phyloP scores from a whole-genome alignment of 1,139 yeast species.

The Sugiyamaella novakii region DNA sequence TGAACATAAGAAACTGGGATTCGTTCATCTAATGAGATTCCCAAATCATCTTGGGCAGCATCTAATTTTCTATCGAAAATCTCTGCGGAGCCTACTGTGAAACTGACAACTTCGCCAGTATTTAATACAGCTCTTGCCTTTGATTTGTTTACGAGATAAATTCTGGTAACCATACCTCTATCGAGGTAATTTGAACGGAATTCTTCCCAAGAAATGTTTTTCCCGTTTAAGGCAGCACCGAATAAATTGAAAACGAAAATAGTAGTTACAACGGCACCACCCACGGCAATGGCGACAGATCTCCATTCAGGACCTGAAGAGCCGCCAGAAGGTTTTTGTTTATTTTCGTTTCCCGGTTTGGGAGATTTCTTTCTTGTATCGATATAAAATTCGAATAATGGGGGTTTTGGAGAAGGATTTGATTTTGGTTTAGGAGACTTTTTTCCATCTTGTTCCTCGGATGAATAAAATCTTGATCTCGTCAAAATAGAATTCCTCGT shows the following conservation, averaged over 20 bases:
- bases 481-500: no score
- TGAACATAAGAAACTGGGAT: constrained; percentile 75
- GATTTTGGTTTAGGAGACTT: constrained; percentile 5
- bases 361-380: constrained; percentile 15
- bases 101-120: constrained; percentile 43
- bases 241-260: constrained; percentile 17
- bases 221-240: constrained; percentile 18
- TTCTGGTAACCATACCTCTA: constrained; percentile 75
- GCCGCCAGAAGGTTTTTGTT: constrained; percentile 3
- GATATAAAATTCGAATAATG: constrained; percentile 18
- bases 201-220: constrained; percentile 76
- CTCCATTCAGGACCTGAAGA: constrained; percentile 10
- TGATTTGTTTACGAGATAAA: constrained; percentile 74
- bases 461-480: background rate
- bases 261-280: constrained; percentile 21
- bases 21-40: constrained; percentile 65
- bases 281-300: constrained; percentile 18
- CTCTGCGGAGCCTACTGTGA: constrained; percentile 89
- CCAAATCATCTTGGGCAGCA: constrained; percentile 69
- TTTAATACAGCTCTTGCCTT: constrained; percentile 58
- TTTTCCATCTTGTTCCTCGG: background rate
- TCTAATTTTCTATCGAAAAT: constrained; percentile 82
- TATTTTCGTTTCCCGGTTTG: background rate
- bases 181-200: constrained; percentile 80
- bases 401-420: constrained; percentile 5